These are phyloP conservation scores for Microcos paniculata DNA, from an alignment of 345 rosid species.

Conservation along the genomic window DNA sequence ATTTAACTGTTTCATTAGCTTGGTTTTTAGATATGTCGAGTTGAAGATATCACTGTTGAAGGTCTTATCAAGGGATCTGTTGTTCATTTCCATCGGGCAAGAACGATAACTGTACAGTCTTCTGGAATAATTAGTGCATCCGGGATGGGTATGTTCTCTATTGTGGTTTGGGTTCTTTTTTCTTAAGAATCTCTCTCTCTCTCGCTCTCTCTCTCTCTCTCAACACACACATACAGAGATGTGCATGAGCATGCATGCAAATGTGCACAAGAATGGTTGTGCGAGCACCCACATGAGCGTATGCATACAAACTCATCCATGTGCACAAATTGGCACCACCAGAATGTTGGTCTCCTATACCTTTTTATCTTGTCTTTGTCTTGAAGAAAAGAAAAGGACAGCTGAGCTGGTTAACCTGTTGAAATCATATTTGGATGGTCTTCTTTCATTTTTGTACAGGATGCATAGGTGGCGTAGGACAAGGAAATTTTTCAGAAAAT, in stretches of 20 bases:
- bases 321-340: background rate
- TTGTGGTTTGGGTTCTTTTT: constrained; percentile 2
- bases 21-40: constrained; percentile 81
- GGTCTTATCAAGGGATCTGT: constrained; percentile 95
- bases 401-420: constrained; percentile 6
- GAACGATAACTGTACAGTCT: constrained; percentile 69
- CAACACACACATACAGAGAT: background rate
- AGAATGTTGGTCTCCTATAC: background rate
- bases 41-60: constrained; percentile 85
- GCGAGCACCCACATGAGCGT: background rate
- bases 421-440: constrained; percentile 18
- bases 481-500: constrained; percentile 63
- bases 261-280: too few relatives aligned
- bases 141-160: constrained; percentile 67
- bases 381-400: background rate
- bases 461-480: constrained; percentile 88
- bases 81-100: constrained; percentile 90
- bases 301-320: background rate
- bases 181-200: background rate
- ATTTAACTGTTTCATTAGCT: constrained; percentile 27
- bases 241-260: background rate
- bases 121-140: constrained; percentile 80
- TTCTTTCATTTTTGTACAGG: constrained; percentile 53
- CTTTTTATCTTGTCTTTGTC: constrained; percentile 18
- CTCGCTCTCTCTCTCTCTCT: background rate